A percentile compares a stretch with the other conserved stretches of the same genome.
These are phyloP conservation scores for Cladosporium halotolerans DNA, from an alignment of 2,329 filamentous ascomycete genomes.

Conservation along the genomic window DNA sequence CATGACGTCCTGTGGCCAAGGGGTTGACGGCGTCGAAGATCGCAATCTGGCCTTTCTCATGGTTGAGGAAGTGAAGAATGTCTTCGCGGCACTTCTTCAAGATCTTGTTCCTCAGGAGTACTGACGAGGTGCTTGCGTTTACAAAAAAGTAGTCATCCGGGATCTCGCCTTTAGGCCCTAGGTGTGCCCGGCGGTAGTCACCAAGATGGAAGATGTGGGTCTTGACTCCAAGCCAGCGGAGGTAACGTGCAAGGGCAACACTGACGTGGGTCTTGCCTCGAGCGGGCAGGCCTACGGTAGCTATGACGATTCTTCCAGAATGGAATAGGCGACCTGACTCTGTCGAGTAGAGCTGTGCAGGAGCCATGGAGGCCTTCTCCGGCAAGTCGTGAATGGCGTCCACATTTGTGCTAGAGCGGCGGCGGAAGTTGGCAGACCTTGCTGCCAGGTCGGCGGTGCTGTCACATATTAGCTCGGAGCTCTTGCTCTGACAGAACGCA, in stretches of 20 bases:
- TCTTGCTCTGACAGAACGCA: constrained; percentile 52
- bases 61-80: constrained; percentile 91
- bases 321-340: constrained; percentile 97
- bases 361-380: constrained; percentile 77
- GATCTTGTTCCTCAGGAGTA: constrained; percentile 94
- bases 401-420: constrained; percentile 91
- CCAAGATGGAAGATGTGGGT: constrained; percentile 96
- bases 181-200: constrained; percentile 88
- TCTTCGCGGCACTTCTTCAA: constrained; percentile 95
- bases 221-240: constrained; percentile 96
- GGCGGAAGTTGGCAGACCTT: constrained; percentile 81
- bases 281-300: constrained; percentile 90
- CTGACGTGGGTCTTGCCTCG: constrained; percentile 98
- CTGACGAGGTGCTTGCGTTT: constrained; percentile 83
- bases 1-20: constrained; percentile 70
- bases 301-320: constrained; percentile 93
- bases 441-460: constrained; percentile 89
- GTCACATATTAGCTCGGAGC: constrained; percentile 11
- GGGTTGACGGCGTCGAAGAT: constrained; percentile 99
- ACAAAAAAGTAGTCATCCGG: constrained; percentile 98
- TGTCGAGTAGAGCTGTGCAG: constrained; percentile 94
- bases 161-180: constrained; percentile 75
- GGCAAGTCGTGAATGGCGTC: constrained; percentile 94
- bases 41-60: constrained; percentile 95
- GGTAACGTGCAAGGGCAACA: constrained; percentile 87